A percentile compares a stretch with the other conserved stretches of the same genome.
Conservation (phyloP, 306 rosid genomes). For the Medicago ruthenica region DNA sequence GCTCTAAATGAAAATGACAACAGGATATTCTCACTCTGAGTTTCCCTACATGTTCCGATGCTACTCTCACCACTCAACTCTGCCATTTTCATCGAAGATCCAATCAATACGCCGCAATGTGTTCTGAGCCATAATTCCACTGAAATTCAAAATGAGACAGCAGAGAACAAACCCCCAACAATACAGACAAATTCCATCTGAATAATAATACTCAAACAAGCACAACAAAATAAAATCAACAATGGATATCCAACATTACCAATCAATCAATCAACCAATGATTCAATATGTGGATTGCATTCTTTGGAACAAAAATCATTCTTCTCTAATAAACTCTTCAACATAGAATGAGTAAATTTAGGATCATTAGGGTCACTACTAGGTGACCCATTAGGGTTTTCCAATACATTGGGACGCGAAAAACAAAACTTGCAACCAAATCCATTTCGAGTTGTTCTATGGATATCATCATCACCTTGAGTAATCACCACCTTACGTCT, state of each 20-base stretch:
- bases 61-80: constrained; percentile 22
- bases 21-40: not conserved
- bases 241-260: constrained; percentile 17
- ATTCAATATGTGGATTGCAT: constrained; percentile 68
- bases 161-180: not conserved
- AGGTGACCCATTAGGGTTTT: constrained; percentile 53
- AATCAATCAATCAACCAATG: constrained; percentile 28
- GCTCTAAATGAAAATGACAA: constrained; percentile 22
- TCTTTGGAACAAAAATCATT: constrained; percentile 76
- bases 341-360: constrained; percentile 59
- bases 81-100: constrained; percentile 23
- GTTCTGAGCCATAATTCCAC: not conserved
- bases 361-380: constrained; percentile 65
- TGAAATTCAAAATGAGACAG: constrained; percentile 5
- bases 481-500: constrained; percentile 49
- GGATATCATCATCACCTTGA: constrained; percentile 21
- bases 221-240: constrained; percentile 10
- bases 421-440: constrained; percentile 71
- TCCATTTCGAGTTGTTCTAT: constrained; percentile 30
- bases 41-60: constrained; percentile 18
- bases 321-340: constrained; percentile 64
- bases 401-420: constrained; percentile 53
- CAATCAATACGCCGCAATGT: constrained; percentile 15
- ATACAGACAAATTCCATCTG: constrained; percentile 6
- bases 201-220: constrained; percentile 17